Conservation (phyloP, 371 early-diverging fungal genomes). For the Mucor circinelloides region DNA sequence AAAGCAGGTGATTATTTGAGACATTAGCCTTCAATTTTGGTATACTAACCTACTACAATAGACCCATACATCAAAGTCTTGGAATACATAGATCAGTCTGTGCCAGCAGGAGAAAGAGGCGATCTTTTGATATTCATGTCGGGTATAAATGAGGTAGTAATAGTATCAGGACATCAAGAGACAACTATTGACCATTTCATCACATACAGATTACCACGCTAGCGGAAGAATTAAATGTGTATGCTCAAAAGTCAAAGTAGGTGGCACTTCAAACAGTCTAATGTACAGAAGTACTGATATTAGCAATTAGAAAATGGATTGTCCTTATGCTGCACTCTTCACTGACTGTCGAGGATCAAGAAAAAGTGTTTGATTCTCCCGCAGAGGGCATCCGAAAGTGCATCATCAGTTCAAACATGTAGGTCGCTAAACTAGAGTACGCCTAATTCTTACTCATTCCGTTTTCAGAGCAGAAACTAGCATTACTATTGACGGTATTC, state of each 20-base stretch:
- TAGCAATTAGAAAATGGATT: slow-evolving; percentile 57
- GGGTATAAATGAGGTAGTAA: slow-evolving; percentile 65
- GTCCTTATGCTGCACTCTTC: slow-evolving; percentile 57
- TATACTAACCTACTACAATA: background rate
- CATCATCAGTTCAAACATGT: slow-evolving; percentile 55
- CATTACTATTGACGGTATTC: slow-evolving; percentile 96
- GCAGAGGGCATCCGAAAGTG: slow-evolving; percentile 57
- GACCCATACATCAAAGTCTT: slow-evolving; percentile 65
- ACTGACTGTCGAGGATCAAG: slow-evolving; percentile 53
- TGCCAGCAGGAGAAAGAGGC: slow-evolving; percentile 64
- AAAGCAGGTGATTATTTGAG: slow-evolving; percentile 35
- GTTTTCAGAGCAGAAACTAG: slow-evolving; percentile 88
- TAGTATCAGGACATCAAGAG: background rate
- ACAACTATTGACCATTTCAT: background rate
- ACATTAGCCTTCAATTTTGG: background rate
- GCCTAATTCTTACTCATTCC: background rate
- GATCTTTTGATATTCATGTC: slow-evolving; percentile 72
- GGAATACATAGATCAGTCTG: slow-evolving; percentile 63
- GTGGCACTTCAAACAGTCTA: background rate
- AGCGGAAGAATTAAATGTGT: slow-evolving; percentile 45
- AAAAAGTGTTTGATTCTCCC: slow-evolving; percentile 54
- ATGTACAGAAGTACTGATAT: background rate
- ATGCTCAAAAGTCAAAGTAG: slow-evolving; percentile 43
- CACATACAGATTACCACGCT: slow-evolving; percentile 45
- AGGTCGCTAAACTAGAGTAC: background rate